Base-by-base conservation (phyloP, 1,284 basidiomycete genomes). In the Tetrapyrgos nigripes region DNA sequence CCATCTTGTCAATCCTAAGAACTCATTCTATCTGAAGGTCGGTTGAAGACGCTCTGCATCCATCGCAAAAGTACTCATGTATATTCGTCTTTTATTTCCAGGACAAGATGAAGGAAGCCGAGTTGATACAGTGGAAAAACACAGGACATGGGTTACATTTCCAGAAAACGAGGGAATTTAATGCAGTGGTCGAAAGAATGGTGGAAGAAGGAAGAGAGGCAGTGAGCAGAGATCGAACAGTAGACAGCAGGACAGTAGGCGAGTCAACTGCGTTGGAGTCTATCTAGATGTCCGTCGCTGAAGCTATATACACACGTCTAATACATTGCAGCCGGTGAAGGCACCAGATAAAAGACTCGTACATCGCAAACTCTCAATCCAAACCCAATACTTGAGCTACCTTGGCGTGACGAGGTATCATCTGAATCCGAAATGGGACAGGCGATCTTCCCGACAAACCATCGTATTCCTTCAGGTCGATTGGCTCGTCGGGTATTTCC, bases 381-480 rank as follows among this genome's bases (percentile, higher is more conserved):
- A 40, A 17, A n/a, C n/a, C 46, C 17, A 57, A 24, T 9, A 57
- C 47, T 21, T 44, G 23, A 17, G 29, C 37, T 3, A 57, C 48
- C 24, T 50, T 44, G 0, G 60, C 57, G 37, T 64, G 55, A 27
- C 73, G 59, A 2, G 69, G 69, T 3, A 52, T 58, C 6, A 72
- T 49, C 44, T 51, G 65, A 48, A 74, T 66, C 33, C 68, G 61
- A 58, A 66, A 74, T 9, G 73, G 69, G n/a, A 73, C 35, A 2
- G 74, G 74, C 17, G 68, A 67, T n/a, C 74, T 64, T 10, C 74
- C 73, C 3, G 73, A 74, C 27, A 67, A 49, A 26, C 74, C 74
- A 28, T 74, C 73, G 53, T 76, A 76, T 59, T 75, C 73, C 43
- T 73, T 66, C 19, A 76, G 61, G 37, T 63, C 68, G 33, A 76